Conservation (phyloP, 2,329 filamentous ascomycete species). For the Colletotrichum sp. region DNA sequence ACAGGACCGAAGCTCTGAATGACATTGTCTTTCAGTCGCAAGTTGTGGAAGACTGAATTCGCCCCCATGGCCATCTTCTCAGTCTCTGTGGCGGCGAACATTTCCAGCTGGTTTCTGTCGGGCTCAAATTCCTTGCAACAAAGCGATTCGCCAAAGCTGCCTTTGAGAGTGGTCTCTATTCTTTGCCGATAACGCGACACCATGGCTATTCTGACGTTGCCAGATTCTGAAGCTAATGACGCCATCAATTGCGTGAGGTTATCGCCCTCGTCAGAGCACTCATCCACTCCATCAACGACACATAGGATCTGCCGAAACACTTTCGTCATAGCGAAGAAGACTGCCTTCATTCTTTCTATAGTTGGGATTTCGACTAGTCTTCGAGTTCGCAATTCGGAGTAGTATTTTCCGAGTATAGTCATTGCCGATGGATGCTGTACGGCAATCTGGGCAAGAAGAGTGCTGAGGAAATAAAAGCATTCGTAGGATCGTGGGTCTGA, state of each 20-base stretch:
- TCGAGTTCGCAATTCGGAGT: not conserved
- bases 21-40: not conserved
- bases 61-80: not conserved
- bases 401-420: not conserved
- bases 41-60: not conserved
- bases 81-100: not conserved
- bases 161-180: not conserved
- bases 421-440: not conserved
- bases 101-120: not conserved
- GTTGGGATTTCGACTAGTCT: not conserved
- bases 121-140: not conserved
- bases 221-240: not conserved
- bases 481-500: not conserved
- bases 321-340: not conserved
- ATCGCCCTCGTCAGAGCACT: not conserved
- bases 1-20: not conserved
- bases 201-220: not conserved
- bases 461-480: not conserved
- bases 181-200: not conserved
- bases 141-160: not conserved
- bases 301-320: not conserved
- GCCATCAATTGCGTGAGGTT: not conserved
- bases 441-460: not conserved
- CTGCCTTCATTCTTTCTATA: not conserved
- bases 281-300: not conserved